A percentile compares a stretch with the other conserved stretches of the same genome.
These are phyloP conservation scores for Juncus inflexus DNA, from an alignment of 176 grass and related monocot genomes.

Conservation along the genomic window DNA sequence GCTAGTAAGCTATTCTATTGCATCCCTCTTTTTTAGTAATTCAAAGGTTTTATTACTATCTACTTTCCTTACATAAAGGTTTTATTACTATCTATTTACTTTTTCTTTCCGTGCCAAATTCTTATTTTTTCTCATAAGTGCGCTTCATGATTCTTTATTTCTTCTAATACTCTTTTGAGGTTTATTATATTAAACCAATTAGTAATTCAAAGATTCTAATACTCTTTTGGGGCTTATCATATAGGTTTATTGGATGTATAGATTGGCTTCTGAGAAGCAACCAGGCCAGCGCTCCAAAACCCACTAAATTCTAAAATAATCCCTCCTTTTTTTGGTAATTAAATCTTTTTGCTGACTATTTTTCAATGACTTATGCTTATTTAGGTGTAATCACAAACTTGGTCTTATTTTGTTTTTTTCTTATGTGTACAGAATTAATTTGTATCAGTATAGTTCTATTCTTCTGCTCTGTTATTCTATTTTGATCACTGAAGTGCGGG, in stretches of 20 bases:
- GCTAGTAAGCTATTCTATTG: too few relatives aligned
- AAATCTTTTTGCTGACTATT: slow-evolving; percentile 14
- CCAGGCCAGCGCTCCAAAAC: slow-evolving; percentile 26
- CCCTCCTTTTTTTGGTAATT: slow-evolving; percentile 19
- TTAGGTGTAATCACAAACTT: neutral
- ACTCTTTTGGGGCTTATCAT: neutral
- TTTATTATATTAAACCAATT: too few relatives aligned
- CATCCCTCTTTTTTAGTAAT: too few relatives aligned
- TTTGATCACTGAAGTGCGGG: neutral
- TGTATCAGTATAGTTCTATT: slow-evolving; percentile 2
- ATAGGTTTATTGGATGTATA: slow-evolving; percentile 31
- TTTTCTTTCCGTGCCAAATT: too few relatives aligned
- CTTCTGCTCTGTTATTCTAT: slow-evolving; percentile 8
- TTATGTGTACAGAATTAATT: slow-evolving; percentile 2
- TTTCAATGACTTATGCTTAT: slow-evolving; percentile 1
- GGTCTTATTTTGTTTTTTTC: slow-evolving; percentile 7
- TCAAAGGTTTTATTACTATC: too few relatives aligned
- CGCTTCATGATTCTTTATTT: too few relatives aligned
- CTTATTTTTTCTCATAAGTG: too few relatives aligned
- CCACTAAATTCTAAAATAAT: slow-evolving; percentile 9
- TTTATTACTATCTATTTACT: too few relatives aligned
- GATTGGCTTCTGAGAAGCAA: slow-evolving; percentile 30
- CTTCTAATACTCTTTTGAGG: too few relatives aligned
- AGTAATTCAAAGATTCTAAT: too few relatives aligned
- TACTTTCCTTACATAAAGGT: too few relatives aligned